Evolutionary conservation across 1,284 basidiomycete genomes (phyloP).

Genomic region (Takashimella tepidaria): DNA sequence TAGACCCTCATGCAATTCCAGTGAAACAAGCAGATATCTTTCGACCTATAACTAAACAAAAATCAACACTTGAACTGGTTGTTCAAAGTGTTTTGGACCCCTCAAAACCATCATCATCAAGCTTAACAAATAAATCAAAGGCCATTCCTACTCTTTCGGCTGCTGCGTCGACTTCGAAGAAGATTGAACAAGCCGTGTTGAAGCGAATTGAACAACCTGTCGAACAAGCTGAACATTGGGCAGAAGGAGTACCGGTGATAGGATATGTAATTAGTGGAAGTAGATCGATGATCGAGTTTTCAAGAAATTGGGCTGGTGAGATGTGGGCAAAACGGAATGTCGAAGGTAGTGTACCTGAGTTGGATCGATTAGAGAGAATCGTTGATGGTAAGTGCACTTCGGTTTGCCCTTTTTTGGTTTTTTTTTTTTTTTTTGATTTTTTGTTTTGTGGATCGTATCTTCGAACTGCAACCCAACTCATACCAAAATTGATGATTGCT

Average conservation of each 20-base stretch:
- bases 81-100: conserved; percentile 30
- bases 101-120: conserved; percentile 21
- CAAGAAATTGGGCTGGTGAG: conserved; percentile 21
- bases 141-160: conserved; percentile 4
- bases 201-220: conserved; percentile 12
- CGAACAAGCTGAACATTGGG: conserved; percentile 11
- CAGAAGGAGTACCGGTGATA: conserved; percentile 6
- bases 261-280: conserved; percentile 13
- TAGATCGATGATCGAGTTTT: neutral
- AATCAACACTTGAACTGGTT: conserved; percentile 19
- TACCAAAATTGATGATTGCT: neutral
- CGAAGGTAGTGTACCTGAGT: conserved; percentile 22
- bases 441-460: too few species aligned
- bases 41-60: conserved; percentile 23
- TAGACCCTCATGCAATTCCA: conserved; percentile 27
- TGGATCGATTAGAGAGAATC: conserved; percentile 20
- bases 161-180: conserved; percentile 6
- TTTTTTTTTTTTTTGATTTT: neutral
- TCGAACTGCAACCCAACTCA: too few species aligned
- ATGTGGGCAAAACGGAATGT: conserved; percentile 33
- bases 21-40: conserved; percentile 39
- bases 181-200: conserved; percentile 8
- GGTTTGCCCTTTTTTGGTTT: neutral
- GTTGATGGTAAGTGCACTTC: conserved; percentile 35
- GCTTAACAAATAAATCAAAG: conserved; percentile 11